Base-by-base conservation (phyloP, 2,329 filamentous ascomycete species). In the Cercospora canescens region DNA sequence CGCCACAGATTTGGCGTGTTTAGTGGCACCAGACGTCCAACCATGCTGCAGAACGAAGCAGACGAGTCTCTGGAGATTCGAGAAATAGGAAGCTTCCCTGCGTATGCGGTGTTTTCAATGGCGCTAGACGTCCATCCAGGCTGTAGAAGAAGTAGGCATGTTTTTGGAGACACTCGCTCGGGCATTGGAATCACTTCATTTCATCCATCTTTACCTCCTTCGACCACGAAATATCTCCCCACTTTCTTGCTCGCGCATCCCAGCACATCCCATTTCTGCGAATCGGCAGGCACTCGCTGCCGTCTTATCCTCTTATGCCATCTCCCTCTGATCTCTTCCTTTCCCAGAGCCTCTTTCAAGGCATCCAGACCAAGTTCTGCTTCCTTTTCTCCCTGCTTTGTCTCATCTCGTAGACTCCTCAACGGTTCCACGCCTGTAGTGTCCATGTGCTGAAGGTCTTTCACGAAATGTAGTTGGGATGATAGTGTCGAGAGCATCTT, bases 391-490 rank as follows among this genome's bases (percentile, higher is more conserved):
- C 86, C 87, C 12, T 79, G 78, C 2, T 75, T 72, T 1, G 91
- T 91, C 81, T 95, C 94, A 76, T 98, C 94, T 61, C 92, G 88
- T 64, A 98, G 90, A 52, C 90, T 89, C 59, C 87, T 85, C 50
- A 99, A 80, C 0, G 95, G 94, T 63, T 88, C 84, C 0, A 97
- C 83, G 3, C 86, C 88, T 0, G 83, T 80, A 0, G 92, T 94
- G 77, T 96, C 86, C 57, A 97, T 89, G 52, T 85, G 82, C 75
- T 96, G 94, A 21, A 98, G 89, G 68, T 93, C 88, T 67, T 87
- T 89, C n/a, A 98, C 93, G 75, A 99, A 99, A 74, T 91, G 90
- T 0, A 99, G 86, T 76, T 99, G 95, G 8, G 91, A 88, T 60
- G 89, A 85, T 1, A 99, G 85, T 1, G 90, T 94, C 24, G 85